Evolutionary conservation across 2,329 filamentous ascomycete species (phyloP), one percentile per base, ranked within the genome.

Genomic region (Leptosphaerulina australis): DNA sequence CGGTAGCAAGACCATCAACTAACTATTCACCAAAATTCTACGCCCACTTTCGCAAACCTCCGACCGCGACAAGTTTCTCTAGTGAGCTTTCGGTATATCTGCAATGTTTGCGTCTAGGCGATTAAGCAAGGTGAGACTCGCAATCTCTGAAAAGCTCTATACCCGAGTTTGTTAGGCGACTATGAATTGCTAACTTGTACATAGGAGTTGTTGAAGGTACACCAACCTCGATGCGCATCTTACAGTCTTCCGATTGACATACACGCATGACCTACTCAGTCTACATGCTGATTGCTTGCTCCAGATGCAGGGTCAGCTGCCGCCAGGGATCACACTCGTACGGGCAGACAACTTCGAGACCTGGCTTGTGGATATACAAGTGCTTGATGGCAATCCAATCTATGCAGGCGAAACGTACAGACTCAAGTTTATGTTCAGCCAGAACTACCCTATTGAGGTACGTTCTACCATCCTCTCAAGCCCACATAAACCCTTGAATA

Each of bases 321-420:
- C 84, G 3, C 83, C 83, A 0, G 85, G 85, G 55, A 96, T 99
- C 72, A 80, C 83, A 38, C 84, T 97, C 38, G 85, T 95, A 52
- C 84, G 86, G 37, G 86, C 90, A 49, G 89, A 95, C 36, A 87
- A 91, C 71, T 86, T 96, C 43, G 83, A 90, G 67, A 88, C 94
- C 77, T 99, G 94, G 95, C 80, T 87, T 40, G 86, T 97, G 76
- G 95, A 99, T 70, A 95, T 99, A 44, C 79, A 83, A 60, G 93
- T 99, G 43, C 83, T 97, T 30, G 94, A 97, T 73, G 77, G 83
- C 50, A 99, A 99, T 68, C 93, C 93, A 1, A 76, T 99, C 37
- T 99, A 99, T 75, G 76, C 83, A 41, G 82, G 85, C 69, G 82
- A 97, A 70, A 86, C 79, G 18, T 97, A 90, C 76, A 84, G 93